Conservation (phyloP, 2,329 filamentous ascomycete species). For the Monilinia fructigena region DNA sequence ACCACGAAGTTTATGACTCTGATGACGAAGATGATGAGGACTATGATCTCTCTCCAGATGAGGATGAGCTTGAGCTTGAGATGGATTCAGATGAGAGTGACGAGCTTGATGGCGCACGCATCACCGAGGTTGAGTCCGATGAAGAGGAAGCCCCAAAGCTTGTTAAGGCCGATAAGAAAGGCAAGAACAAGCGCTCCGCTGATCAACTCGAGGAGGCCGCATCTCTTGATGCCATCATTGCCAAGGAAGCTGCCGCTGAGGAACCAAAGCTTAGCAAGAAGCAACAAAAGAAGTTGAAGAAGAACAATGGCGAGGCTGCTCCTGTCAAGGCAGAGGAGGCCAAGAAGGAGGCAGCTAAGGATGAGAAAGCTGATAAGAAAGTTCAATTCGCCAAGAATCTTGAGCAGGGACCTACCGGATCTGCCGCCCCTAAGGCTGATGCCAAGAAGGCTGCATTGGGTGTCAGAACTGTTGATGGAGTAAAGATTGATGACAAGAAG, state of each 20-base stretch:
- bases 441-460: conserved; percentile 54
- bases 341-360: conserved; percentile 50
- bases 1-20: conserved; percentile 61
- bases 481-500: conserved; percentile 95
- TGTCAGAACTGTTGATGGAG: conserved; percentile 79
- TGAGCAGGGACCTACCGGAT: conserved; percentile 88
- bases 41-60: conserved; percentile 78
- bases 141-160: conserved; percentile 71
- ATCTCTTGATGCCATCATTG: conserved; percentile 79
- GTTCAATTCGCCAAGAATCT: conserved; percentile 99
- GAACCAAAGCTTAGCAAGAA: conserved; percentile 88
- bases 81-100: conserved; percentile 64
- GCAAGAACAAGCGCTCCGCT: conserved; percentile 93
- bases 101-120: conserved; percentile 75
- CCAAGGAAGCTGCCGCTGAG: conserved; percentile 58
- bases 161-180: conserved; percentile 46
- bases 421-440: conserved; percentile 51
- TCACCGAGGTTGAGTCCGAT: conserved; percentile 79
- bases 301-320: conserved; percentile 91
- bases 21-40: conserved; percentile 66
- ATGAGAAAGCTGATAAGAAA: conserved; percentile 76
- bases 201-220: conserved; percentile 64
- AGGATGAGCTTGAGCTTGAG: conserved; percentile 67
- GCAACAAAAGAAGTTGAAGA: conserved; percentile 97
- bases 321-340: conserved; percentile 59